Evolutionary conservation across 352 stramenopile species (phyloP).

Genomic region (Blastocystis sp.): DNA sequence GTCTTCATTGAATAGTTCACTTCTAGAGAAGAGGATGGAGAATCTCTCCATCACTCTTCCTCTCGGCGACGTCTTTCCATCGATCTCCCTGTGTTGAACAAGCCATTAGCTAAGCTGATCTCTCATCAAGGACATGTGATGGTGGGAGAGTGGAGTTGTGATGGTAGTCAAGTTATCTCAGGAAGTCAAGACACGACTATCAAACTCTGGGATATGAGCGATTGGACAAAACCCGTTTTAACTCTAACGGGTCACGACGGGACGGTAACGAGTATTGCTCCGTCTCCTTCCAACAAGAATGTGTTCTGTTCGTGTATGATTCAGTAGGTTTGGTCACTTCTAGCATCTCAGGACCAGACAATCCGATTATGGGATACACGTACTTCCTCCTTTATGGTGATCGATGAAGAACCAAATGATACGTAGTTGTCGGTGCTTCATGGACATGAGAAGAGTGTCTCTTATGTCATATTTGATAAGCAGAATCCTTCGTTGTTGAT

Average conservation of each 20-base stretch:
- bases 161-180: conserved; percentile 11
- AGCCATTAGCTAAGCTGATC: conserved; percentile 32
- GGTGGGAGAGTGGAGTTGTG: neutral
- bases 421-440: conserved; percentile 48
- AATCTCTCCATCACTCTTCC: neutral
- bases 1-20: neutral
- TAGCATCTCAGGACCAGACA: conserved; percentile 60
- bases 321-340: neutral
- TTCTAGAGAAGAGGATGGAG: conserved; percentile 1
- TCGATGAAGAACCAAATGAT: neutral
- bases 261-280: conserved; percentile 45
- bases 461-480: conserved; percentile 33
- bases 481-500: conserved; percentile 47
- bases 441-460: conserved; percentile 44
- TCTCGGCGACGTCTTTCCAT: neutral
- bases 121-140: conserved; percentile 42
- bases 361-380: conserved; percentile 61
- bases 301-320: conserved; percentile 35
- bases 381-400: conserved; percentile 46
- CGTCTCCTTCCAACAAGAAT: neutral
- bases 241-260: conserved; percentile 52
- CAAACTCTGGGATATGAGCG: conserved; percentile 46
- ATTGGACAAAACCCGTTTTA: conserved; percentile 24
- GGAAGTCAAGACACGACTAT: conserved; percentile 44
- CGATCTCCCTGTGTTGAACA: neutral